phyloP scores from a whole-genome alignment of 2,329 filamentous ascomycete genomes.

The Diaporthe capsici region DNA sequence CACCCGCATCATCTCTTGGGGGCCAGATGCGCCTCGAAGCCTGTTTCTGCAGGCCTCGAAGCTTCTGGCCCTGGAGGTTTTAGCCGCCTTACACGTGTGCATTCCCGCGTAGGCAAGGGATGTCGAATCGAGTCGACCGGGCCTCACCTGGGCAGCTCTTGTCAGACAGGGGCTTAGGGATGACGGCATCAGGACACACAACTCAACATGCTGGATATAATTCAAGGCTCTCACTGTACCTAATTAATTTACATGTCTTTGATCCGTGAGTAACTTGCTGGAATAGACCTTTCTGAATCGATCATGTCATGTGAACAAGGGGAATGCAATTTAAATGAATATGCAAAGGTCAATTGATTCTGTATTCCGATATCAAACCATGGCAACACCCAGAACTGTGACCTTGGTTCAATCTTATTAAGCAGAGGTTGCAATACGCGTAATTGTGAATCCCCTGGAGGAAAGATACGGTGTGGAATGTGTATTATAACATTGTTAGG shows the following conservation, averaged over 20 bases:
- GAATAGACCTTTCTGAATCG: too few species aligned
- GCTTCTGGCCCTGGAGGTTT: not conserved
- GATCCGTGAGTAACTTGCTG: not conserved
- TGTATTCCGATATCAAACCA: not conserved
- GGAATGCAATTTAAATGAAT: not conserved
- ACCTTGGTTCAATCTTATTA: not conserved
- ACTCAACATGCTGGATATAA: not conserved
- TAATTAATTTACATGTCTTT: too few species aligned
- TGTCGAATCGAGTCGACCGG: not conserved
- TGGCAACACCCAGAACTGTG: not conserved
- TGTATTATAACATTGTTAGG: not conserved
- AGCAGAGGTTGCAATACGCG: not conserved
- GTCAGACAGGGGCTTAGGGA: not conserved
- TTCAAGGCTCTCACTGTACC: too few species aligned
- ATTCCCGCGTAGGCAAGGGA: not conserved
- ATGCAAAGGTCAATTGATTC: not conserved
- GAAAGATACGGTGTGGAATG: not conserved
- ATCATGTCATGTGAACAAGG: not conserved
- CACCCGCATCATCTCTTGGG: not conserved
- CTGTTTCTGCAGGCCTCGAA: not conserved
- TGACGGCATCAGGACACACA: not conserved
- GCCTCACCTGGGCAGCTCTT: not conserved
- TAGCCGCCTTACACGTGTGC: constrained; percentile 7
- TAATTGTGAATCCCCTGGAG: not conserved
- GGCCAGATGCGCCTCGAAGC: not conserved